Evolutionary conservation across 768 basidiomycete species (phyloP).

Genomic region (Rhodotorula graminis): DNA sequence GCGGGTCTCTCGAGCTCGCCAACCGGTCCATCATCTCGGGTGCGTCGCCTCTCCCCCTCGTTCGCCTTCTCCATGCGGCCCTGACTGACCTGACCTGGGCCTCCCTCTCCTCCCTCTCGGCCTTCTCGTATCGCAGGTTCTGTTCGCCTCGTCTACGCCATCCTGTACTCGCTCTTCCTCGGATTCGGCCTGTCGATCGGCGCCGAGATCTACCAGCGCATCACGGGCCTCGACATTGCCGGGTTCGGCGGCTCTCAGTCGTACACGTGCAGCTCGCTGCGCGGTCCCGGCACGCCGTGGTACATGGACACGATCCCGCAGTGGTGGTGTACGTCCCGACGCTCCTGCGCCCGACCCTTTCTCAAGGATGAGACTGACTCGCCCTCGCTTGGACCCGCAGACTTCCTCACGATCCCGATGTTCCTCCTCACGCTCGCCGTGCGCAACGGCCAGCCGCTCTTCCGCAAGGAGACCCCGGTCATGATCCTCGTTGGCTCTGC

Average conservation of each 20-base stretch:
- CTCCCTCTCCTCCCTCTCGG: not conserved
- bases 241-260: slow-evolving; percentile 54
- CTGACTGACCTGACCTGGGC: rapidly evolving
- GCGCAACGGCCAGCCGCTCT: slow-evolving; percentile 53
- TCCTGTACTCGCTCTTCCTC: slow-evolving; percentile 58
- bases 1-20: slow-evolving; percentile 51
- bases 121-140: slow-evolving; percentile 46
- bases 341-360: not conserved
- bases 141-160: slow-evolving; percentile 66
- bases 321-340: slow-evolving; percentile 60
- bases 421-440: slow-evolving; percentile 64
- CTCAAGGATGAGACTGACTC: not conserved
- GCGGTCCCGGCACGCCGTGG: slow-evolving; percentile 61
- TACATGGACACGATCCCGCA: slow-evolving; percentile 64
- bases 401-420: slow-evolving; percentile 67
- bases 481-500: slow-evolving; percentile 44
- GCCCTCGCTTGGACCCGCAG: slow-evolving; percentile 47
- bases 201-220: slow-evolving; percentile 60
- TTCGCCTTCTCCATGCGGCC: no score
- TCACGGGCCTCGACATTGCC: slow-evolving; percentile 50
- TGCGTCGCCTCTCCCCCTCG: not conserved
- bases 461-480: slow-evolving; percentile 50
- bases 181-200: slow-evolving; percentile 76
- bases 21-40: slow-evolving; percentile 77
- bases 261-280: slow-evolving; percentile 57